Conservation (phyloP, 352 stramenopile genomes). For the Pythium biforme region DNA sequence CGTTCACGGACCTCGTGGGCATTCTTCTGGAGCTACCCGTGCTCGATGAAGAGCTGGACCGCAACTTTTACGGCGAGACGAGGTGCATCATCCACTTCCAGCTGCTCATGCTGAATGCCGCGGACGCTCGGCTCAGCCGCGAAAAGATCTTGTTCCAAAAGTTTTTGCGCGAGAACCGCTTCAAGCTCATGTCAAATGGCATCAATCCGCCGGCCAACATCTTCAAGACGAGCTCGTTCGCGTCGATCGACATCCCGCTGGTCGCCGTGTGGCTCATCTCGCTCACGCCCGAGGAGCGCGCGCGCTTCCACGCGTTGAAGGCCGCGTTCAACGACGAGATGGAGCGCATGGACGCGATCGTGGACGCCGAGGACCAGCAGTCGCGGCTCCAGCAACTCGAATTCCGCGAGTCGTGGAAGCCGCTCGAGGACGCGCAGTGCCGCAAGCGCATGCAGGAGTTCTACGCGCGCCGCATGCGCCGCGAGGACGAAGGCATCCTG, state of each 20-base stretch:
- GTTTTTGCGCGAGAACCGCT: conserved; percentile 92
- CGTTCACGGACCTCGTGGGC: conserved; percentile 54
- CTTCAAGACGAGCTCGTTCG: conserved; percentile 87
- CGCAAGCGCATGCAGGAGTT: conserved; percentile 76
- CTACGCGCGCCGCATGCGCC: conserved; percentile 63
- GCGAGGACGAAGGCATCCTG: conserved; percentile 61
- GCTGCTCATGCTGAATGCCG: conserved; percentile 86
- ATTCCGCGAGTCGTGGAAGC: conserved; percentile 52
- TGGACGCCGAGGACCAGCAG: conserved; percentile 71
- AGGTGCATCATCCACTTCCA: conserved; percentile 91
- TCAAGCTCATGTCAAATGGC: conserved; percentile 92
- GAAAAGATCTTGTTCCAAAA: conserved; percentile 93
- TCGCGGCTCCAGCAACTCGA: conserved; percentile 45
- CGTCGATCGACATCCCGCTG: conserved; percentile 88
- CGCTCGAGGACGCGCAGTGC: conserved; percentile 67
- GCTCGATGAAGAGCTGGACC: conserved; percentile 73
- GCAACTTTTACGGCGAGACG: conserved; percentile 87
- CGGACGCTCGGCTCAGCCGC: conserved; percentile 81
- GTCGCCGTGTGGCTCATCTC: conserved; percentile 90
- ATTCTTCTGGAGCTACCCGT: conserved; percentile 60
- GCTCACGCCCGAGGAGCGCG: conserved; percentile 77
- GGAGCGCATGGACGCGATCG: conserved; percentile 73
- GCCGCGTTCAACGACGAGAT: conserved; percentile 86
- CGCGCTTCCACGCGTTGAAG: conserved; percentile 88
- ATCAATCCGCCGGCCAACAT: conserved; percentile 90